A percentile compares a stretch with the other conserved stretches of the same genome.
Conservation (phyloP, 306 rosid species). For the Urtica urens region DNA sequence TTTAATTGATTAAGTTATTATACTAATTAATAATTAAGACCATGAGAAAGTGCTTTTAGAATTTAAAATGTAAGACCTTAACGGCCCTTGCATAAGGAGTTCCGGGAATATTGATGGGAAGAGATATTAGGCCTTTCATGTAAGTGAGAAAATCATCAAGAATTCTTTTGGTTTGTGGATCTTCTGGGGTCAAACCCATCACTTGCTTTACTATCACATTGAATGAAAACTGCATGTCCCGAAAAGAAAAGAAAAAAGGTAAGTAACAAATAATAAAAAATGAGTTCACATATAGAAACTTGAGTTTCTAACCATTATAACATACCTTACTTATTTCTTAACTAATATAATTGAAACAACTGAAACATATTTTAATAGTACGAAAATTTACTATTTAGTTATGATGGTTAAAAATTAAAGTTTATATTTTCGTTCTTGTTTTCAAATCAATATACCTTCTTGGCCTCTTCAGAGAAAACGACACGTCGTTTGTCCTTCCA, state of each 20-base stretch:
- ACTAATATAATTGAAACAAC: too few relatives aligned
- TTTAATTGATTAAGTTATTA: neutral
- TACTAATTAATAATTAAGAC: neutral
- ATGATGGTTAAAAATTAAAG: too few relatives aligned
- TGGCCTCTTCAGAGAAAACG: constrained; percentile 26
- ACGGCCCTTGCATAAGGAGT: constrained; percentile 30
- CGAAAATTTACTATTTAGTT: too few relatives aligned
- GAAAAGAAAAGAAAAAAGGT: neutral
- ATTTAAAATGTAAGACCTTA: constrained; percentile 7
- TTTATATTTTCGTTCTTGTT: too few relatives aligned
- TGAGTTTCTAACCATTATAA: neutral
- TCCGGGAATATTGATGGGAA: constrained; percentile 27
- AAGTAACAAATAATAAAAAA: neutral
- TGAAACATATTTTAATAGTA: too few relatives aligned
- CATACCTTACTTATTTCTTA: too few relatives aligned
- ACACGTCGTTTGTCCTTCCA: constrained; percentile 23
- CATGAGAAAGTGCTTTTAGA: neutral
- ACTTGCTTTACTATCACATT: constrained; percentile 31
- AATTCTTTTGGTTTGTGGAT: constrained; percentile 16
- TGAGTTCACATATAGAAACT: neutral
- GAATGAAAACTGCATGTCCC: constrained; percentile 22
- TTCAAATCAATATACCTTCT: constrained; percentile 23
- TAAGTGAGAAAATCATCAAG: constrained; percentile 26
- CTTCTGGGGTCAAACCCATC: constrained; percentile 22
- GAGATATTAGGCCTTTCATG: constrained; percentile 30